Conservation (phyloP, 768 basidiomycete species). For the Suillus paluster region DNA sequence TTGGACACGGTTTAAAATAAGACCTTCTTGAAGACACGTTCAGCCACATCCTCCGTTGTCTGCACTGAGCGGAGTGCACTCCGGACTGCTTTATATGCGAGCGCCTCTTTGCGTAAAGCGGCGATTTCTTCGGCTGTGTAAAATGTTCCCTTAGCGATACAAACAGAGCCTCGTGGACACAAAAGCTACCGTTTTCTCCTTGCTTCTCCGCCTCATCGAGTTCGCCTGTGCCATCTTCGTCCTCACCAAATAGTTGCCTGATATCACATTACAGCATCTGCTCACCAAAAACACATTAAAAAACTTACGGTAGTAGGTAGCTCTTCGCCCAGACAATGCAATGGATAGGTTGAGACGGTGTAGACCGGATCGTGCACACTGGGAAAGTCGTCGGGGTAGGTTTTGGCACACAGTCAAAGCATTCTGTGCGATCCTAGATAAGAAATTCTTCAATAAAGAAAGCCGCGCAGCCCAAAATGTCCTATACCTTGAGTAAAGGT, state of each 20-base stretch:
- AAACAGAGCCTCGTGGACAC: constrained; percentile 18
- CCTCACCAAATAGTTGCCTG: constrained; percentile 95
- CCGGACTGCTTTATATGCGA: constrained; percentile 85
- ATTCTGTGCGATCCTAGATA: constrained; percentile 82
- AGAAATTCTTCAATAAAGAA: neutral
- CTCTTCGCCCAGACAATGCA: constrained; percentile 99
- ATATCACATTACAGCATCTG: constrained; percentile 1
- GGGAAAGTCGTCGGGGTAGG: constrained; percentile 94
- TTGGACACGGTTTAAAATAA: neutral
- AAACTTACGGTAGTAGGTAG: constrained; percentile 85
- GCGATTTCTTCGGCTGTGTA: constrained; percentile 85
- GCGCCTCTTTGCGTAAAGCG: constrained; percentile 85
- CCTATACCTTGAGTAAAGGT: constrained; percentile 78
- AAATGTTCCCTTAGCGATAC: neutral
- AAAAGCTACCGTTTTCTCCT: constrained; percentile 82
- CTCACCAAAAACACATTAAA: neutral
- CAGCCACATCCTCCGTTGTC: constrained; percentile 56
- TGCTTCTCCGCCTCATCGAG: constrained; percentile 91
- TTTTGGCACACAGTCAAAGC: constrained; percentile 96
- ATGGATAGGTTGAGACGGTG: constrained; percentile 96
- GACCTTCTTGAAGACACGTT: constrained; percentile 85
- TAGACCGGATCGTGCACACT: constrained; percentile 96
- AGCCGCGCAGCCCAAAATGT: neutral
- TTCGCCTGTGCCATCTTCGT: constrained; percentile 80
- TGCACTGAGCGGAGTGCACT: constrained; percentile 56